Conservation (phyloP, 2,329 filamentous ascomycete genomes). For the Teratosphaeria destructans region DNA sequence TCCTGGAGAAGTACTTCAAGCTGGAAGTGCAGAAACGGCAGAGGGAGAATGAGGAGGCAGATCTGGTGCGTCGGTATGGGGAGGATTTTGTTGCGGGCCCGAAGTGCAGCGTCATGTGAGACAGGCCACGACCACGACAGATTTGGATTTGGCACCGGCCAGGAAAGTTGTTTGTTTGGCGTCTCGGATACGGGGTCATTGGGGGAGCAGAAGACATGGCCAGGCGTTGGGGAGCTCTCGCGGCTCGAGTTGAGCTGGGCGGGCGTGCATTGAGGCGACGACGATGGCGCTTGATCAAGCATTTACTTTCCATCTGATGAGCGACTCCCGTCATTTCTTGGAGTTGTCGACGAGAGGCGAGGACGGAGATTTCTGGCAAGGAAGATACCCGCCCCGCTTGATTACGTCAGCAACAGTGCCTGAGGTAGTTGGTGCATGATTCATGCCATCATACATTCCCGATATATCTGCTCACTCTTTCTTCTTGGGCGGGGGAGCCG, state of each 20-base stretch:
- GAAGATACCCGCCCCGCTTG: neutral
- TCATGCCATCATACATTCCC: neutral
- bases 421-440: neutral
- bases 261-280: too few species aligned
- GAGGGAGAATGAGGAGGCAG: conserved; percentile 61
- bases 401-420: neutral
- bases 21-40: conserved; percentile 54
- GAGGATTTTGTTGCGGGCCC: conserved; percentile 23
- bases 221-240: neutral
- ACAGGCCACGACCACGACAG: neutral
- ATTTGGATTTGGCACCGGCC: neutral
- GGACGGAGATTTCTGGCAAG: neutral
- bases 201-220: neutral
- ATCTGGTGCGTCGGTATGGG: conserved; percentile 43
- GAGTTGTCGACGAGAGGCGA: neutral
- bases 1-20: conserved; percentile 66
- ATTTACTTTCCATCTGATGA: too few species aligned
- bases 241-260: too few species aligned
- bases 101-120: conserved; percentile 5
- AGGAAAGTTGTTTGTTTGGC: neutral
- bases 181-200: neutral
- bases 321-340: neutral
- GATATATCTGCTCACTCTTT: conserved; percentile 29
- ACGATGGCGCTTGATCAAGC: too few species aligned
- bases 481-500: conserved; percentile 54